Percentiles rank a stretch among this genome's conserved stretches.
Evolutionary conservation across 139 green algal genomes (phyloP).

Genomic region (Ettlia oleoabundans): DNA sequence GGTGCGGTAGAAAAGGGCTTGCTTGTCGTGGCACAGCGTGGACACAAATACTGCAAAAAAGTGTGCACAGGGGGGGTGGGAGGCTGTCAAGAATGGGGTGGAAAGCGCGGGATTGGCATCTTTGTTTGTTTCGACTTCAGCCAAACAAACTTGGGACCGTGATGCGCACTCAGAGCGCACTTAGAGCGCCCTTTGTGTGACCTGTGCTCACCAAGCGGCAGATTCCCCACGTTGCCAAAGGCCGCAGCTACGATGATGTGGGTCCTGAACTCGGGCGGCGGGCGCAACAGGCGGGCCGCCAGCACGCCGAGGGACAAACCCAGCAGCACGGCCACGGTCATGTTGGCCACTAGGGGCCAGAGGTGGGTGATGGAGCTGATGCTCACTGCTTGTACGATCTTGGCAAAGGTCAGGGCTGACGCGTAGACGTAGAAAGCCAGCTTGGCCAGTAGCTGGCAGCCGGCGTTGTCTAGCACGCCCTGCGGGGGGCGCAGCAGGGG

Average conservation of each 20-base stretch:
- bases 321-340: slow-evolving; percentile 16
- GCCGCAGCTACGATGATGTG: background rate
- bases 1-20: slow-evolving; percentile 19
- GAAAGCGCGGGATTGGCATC: background rate
- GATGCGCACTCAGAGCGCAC: too few species aligned
- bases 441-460: slow-evolving; percentile 20
- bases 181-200: too few species aligned
- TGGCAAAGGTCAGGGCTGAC: slow-evolving; percentile 36
- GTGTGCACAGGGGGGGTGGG: too few species aligned
- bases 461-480: slow-evolving; percentile 8
- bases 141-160: too few species aligned
- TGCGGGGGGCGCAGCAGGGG: too few species aligned
- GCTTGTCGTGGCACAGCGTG: slow-evolving; percentile 40
- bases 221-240: slow-evolving; percentile 42
- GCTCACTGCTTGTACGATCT: slow-evolving; percentile 29
- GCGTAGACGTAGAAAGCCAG: slow-evolving; percentile 37
- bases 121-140: too few species aligned
- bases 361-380: slow-evolving; percentile 32
- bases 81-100: background rate
- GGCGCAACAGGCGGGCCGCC: background rate
- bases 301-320: slow-evolving; percentile 25
- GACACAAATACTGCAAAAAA: slow-evolving; percentile 43
- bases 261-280: background rate
- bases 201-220: background rate
- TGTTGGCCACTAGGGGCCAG: slow-evolving; percentile 46